phyloP scores from a whole-genome alignment of 768 basidiomycete species.

The Trametes cingulata region DNA sequence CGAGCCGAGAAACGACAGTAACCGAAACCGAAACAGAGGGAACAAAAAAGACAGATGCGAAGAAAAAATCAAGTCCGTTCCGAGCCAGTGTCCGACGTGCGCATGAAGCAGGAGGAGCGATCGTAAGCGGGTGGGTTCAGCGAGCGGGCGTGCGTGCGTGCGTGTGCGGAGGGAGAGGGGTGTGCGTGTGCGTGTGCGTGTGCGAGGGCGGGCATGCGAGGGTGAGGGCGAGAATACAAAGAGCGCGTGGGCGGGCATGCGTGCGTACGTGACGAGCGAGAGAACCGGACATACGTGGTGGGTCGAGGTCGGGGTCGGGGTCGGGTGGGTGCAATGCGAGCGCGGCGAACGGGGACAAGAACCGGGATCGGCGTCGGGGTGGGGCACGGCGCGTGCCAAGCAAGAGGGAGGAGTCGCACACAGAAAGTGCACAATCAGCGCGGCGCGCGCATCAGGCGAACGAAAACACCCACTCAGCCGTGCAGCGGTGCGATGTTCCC shows the following conservation, averaged over 20 bases:
- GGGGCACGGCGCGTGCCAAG: not conserved
- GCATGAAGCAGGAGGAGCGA: slow-evolving; percentile 13
- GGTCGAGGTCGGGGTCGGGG: not conserved
- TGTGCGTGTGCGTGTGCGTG: not conserved
- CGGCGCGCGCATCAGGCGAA: not conserved
- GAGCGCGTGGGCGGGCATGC: slow-evolving; percentile 5
- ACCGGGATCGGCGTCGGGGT: not conserved
- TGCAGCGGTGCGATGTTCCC: not conserved
- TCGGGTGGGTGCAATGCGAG: not conserved
- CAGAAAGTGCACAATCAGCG: slow-evolving; percentile 1
- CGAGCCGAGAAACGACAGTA: not conserved
- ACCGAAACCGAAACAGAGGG: no score
- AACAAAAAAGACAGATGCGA: not conserved
- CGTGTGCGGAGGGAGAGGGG: not conserved
- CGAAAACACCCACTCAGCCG: slow-evolving; percentile 7
- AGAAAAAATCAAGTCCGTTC: slow-evolving; percentile 12
- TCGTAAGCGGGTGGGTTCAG: slow-evolving; percentile 6
- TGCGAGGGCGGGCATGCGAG: not conserved
- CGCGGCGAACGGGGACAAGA: not conserved
- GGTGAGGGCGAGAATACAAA: slow-evolving; percentile 4
- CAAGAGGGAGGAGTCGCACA: not conserved
- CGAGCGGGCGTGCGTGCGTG: not conserved
- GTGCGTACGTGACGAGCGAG: not conserved
- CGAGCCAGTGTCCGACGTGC: slow-evolving; percentile 17
- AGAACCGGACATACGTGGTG: not conserved